phyloP scores from a whole-genome alignment of 441 rosid species.

The Geranium incanum region DNA sequence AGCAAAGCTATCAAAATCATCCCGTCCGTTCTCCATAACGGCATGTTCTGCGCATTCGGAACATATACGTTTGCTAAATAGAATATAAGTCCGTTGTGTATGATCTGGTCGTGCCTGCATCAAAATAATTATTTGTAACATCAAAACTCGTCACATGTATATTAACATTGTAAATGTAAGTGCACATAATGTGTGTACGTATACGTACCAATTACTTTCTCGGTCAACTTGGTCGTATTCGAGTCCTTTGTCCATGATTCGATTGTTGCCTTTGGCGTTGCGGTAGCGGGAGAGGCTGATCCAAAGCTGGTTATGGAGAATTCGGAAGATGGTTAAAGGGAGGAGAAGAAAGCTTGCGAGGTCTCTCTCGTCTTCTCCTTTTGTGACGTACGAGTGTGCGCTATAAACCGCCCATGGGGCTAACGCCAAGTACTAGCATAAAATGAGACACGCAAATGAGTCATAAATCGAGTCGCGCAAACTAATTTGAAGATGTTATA shows the following conservation, averaged over 20 bases:
- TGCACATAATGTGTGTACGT: too few species aligned
- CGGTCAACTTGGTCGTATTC: background rate
- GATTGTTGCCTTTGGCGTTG: background rate
- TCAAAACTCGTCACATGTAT: too few species aligned
- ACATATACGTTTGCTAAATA: background rate
- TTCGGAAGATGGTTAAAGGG: background rate
- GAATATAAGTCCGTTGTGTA: slow-evolving; percentile 32
- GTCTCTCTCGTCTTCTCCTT: slow-evolving; percentile 6
- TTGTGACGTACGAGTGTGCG: slow-evolving; percentile 5
- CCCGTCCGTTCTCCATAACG: slow-evolving; percentile 44
- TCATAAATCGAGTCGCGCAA: too few species aligned
- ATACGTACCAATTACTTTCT: background rate
- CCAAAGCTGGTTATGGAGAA: background rate
- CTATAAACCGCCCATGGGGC: slow-evolving; percentile 20
- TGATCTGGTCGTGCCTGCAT: slow-evolving; percentile 51
- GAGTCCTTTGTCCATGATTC: background rate
- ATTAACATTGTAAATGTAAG: too few species aligned
- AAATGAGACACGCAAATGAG: too few species aligned
- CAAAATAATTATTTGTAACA: too few species aligned
- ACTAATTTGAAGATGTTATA: too few species aligned
- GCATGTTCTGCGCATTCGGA: slow-evolving; percentile 22
- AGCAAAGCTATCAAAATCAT: slow-evolving; percentile 29
- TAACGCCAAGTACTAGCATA: slow-evolving; percentile 11
- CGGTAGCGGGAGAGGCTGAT: slow-evolving; percentile 6
- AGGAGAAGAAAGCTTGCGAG: background rate